phyloP scores from a whole-genome alignment of 2,329 filamentous ascomycete genomes.

The Stagonosporopsis cucurbitacearum region DNA sequence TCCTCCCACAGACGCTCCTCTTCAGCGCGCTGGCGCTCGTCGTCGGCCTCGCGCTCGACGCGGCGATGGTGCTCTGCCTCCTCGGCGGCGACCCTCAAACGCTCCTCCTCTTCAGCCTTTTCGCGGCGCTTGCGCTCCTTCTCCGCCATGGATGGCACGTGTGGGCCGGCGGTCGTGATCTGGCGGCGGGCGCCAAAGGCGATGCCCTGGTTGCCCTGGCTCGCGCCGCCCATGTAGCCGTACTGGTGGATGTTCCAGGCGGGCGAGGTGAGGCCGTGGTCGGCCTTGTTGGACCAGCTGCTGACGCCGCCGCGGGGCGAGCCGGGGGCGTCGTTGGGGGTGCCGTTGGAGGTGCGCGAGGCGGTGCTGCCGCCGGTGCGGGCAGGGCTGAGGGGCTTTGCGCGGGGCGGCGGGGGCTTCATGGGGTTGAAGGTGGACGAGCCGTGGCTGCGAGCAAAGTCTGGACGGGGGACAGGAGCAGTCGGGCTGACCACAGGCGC shows the following conservation, averaged over 20 bases:
- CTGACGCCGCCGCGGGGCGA: slow-evolving; percentile 67
- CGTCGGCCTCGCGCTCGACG: slow-evolving; percentile 63
- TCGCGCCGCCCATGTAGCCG: slow-evolving; percentile 94
- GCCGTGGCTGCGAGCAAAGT: slow-evolving; percentile 46
- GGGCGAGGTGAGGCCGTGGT: slow-evolving; percentile 80
- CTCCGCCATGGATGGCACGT: slow-evolving; percentile 80
- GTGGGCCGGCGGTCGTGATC: slow-evolving; percentile 82
- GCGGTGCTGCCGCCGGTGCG: slow-evolving; percentile 63
- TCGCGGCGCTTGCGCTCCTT: slow-evolving; percentile 75
- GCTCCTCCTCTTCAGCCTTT: slow-evolving; percentile 62
- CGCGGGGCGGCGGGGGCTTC: slow-evolving; percentile 35
- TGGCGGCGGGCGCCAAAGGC: slow-evolving; percentile 90
- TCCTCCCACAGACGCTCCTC: slow-evolving; percentile 73
- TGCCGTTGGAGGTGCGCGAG: slow-evolving; percentile 60
- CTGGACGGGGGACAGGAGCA: slow-evolving; percentile 34
- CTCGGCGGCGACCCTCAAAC: slow-evolving; percentile 57
- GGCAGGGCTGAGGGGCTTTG: slow-evolving; percentile 53
- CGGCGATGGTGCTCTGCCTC: slow-evolving; percentile 59
- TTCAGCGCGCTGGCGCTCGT: slow-evolving; percentile 65
- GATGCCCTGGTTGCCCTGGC: slow-evolving; percentile 92
- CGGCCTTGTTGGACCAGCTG: slow-evolving; percentile 86
- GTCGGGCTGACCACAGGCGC: slow-evolving; percentile 34
- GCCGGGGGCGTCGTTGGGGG: slow-evolving; percentile 54
- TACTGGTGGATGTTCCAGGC: slow-evolving; percentile 99
- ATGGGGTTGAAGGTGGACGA: slow-evolving; percentile 56